These are phyloP conservation scores for Cylindrotheca closterium DNA, from an alignment of 108 stramenopile genomes.

Conservation along the genomic window DNA sequence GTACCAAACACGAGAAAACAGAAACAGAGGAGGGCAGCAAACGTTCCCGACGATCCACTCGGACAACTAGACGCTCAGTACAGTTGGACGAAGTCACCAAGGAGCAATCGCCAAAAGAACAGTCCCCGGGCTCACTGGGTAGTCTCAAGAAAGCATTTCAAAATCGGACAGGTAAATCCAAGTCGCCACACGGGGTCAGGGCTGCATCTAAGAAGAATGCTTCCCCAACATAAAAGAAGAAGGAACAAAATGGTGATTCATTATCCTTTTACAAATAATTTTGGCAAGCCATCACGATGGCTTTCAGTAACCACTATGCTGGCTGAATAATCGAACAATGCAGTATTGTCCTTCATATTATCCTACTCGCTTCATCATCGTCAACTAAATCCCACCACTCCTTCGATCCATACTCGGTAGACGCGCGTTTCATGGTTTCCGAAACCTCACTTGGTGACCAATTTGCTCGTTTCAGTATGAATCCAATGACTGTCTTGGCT, in stretches of 20 bases:
- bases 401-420: conserved; percentile 15
- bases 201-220: neutral
- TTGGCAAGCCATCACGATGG: too few species aligned
- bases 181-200: neutral
- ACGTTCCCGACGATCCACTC: too few species aligned
- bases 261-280: too few species aligned
- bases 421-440: conserved; percentile 26
- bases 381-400: conserved; percentile 7
- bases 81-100: too few species aligned
- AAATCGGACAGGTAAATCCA: neutral
- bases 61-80: too few species aligned
- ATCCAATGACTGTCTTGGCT: conserved; percentile 37
- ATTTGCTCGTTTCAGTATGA: conserved; percentile 25
- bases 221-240: neutral
- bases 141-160: neutral
- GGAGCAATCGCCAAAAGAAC: too few species aligned
- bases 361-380: neutral
- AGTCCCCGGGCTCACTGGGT: neutral
- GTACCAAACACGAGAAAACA: too few species aligned
- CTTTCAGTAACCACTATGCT: neutral
- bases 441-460: conserved; percentile 28
- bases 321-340: neutral
- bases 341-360: neutral
- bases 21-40: too few species aligned
- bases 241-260: neutral